Evolutionary conservation across 2,329 filamentous ascomycete species (phyloP).

Genomic region (Onygenales sp.): DNA sequence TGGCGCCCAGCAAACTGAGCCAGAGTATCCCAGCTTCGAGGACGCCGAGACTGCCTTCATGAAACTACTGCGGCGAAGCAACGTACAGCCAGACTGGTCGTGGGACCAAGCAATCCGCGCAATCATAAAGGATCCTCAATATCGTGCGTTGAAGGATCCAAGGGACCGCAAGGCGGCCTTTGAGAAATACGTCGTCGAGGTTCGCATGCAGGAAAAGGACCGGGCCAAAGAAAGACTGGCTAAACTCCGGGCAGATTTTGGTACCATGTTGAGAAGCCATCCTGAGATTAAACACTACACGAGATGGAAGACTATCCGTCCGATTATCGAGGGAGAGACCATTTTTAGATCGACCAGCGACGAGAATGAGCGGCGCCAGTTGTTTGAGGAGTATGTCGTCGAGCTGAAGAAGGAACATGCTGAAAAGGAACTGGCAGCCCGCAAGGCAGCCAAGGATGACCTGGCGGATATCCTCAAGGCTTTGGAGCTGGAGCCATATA

Average conservation of each 20-base stretch:
- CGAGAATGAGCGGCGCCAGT: conserved; percentile 74
- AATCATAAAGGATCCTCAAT: conserved; percentile 84
- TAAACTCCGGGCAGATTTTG: conserved; percentile 89
- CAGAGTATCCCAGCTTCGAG: conserved; percentile 68
- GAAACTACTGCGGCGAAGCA: conserved; percentile 76
- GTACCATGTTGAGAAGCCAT: conserved; percentile 90
- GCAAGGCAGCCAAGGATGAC: conserved; percentile 76
- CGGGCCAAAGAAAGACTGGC: conserved; percentile 84
- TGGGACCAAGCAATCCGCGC: conserved; percentile 85
- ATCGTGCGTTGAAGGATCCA: conserved; percentile 84
- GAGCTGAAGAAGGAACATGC: conserved; percentile 72
- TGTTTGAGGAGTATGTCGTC: conserved; percentile 88
- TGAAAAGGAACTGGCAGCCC: conserved; percentile 62
- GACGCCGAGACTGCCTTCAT: conserved; percentile 89
- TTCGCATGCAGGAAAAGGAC: conserved; percentile 86
- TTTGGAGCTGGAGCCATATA: conserved; percentile 83
- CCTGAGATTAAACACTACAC: conserved; percentile 97
- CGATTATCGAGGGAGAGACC: conserved; percentile 89
- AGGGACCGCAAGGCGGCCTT: conserved; percentile 84
- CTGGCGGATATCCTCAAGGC: conserved; percentile 67
- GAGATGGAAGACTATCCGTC: conserved; percentile 89
- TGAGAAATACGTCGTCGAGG: conserved; percentile 87
- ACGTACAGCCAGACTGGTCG: conserved; percentile 81
- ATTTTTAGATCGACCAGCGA: conserved; percentile 87
- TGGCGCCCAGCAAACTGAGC: conserved; percentile 47